Base-by-base conservation (phyloP, 2,329 filamentous ascomycete species). In the Clathrospora elynae region DNA sequence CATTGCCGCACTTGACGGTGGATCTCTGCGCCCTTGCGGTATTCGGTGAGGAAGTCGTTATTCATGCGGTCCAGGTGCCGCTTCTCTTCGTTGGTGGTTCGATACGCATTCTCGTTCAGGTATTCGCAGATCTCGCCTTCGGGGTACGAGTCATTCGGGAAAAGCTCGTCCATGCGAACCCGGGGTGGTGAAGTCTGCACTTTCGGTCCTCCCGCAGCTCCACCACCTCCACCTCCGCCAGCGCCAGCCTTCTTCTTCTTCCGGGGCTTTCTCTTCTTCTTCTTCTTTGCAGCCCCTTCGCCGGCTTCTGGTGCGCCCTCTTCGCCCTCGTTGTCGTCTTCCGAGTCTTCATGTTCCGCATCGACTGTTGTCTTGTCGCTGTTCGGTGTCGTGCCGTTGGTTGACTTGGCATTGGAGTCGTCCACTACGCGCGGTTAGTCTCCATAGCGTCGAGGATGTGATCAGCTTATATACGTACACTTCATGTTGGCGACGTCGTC, bases 1-100 rank as follows among this genome's bases (percentile, higher is more conserved):
- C 87, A 91, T 69, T 90, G 85, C 35, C 90, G 85, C 43, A 93
- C 89, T 67, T 95, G 87, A 42, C 90, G 84, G 70, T 95, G 90
- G n/a, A 89, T 82, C 72, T 95, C 89, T n/a, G 89, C 88, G 32
- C 83, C 89, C 61, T 91, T 82, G 49, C 90, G 85, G 69, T 91
- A 95, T 62, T 95, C 89, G 48, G 80, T 77, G 37, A 95, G 72
- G 74, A 89, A 91, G 52, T 91, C 86, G 57, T 82, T 84, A 70
- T 90, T 86, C 75, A 90, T 82, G 62, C 87, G 87, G 69, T 91
- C 87, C 39, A 91, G 78, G 62, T 92, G 83, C 38, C 88, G 82
- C 75, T 91, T 90, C 76, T 95, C 90, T 71, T 92, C 89, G 68
- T 78, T 84, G 9, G 89, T 95, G 3, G 87, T 93, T 43, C 90